A percentile compares a stretch with the other conserved stretches of the same genome.
These are phyloP conservation scores for Apophysomyces variabilis DNA, from an alignment of 371 early-diverging fungal species.

Conservation along the genomic window DNA sequence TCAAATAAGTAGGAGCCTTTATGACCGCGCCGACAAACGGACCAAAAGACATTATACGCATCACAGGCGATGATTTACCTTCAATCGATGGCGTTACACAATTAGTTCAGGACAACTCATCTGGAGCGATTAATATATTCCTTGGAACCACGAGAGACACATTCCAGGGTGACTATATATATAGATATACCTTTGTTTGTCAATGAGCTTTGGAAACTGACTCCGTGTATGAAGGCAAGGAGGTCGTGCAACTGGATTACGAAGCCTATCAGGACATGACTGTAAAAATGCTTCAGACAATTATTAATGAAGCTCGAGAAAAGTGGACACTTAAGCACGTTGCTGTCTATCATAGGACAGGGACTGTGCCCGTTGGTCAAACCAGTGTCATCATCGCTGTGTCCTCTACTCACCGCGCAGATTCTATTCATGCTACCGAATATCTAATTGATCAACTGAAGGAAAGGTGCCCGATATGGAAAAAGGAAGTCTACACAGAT, in stretches of 20 bases:
- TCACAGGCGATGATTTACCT: constrained; percentile 52
- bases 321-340: constrained; percentile 72
- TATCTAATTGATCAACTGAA: constrained; percentile 89
- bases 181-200: too few relatives aligned
- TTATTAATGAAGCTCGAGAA: constrained; percentile 65
- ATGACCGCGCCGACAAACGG: constrained; percentile 35
- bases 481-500: constrained; percentile 83
- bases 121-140: constrained; percentile 87
- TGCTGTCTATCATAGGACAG: constrained; percentile 77
- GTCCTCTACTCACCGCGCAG: constrained; percentile 78
- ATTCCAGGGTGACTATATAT: constrained; percentile 67
- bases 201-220: not conserved
- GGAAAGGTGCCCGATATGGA: constrained; percentile 87
- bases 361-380: constrained; percentile 80
- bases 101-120: constrained; percentile 66
- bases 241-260: constrained; percentile 77
- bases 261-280: constrained; percentile 88
- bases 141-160: constrained; percentile 84
- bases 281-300: constrained; percentile 56
- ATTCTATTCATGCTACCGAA: constrained; percentile 74
- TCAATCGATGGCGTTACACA: constrained; percentile 50
- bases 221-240: constrained; percentile 47
- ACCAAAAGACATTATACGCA: constrained; percentile 45
- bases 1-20: not conserved
- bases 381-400: constrained; percentile 82